Percentiles rank a stretch among this genome's conserved stretches.
Evolutionary conservation across 2,329 filamentous ascomycete species (phyloP).

Genomic region (Dissoconium aciculare): DNA sequence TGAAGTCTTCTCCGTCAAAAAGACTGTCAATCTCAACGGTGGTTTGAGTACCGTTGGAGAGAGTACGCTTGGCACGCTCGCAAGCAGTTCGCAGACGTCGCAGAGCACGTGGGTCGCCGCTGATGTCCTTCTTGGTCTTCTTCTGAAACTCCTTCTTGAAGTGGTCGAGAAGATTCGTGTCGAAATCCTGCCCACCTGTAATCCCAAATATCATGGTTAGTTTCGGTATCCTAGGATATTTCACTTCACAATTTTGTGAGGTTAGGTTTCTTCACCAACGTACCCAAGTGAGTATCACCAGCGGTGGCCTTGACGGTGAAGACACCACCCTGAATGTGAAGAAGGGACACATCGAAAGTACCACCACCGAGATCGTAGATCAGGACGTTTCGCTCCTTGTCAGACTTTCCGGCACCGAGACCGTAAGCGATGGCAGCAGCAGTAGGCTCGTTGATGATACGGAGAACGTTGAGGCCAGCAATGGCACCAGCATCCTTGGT

Average conservation of each 20-base stretch:
- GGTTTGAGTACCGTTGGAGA: constrained; percentile 93
- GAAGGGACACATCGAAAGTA: constrained; percentile 98
- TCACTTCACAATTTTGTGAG: not conserved
- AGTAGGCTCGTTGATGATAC: constrained; percentile 99
- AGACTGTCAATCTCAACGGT: constrained; percentile 98
- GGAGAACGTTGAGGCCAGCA: constrained; percentile 90
- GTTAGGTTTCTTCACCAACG: not conserved
- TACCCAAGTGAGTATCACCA: constrained; percentile 49
- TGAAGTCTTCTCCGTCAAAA: constrained; percentile 96
- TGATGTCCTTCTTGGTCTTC: constrained; percentile 66
- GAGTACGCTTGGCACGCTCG: constrained; percentile 98
- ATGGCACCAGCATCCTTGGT: constrained; percentile 99
- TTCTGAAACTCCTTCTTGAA: constrained; percentile 89
- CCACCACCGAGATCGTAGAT: constrained; percentile 99
- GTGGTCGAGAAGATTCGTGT: constrained; percentile 86
- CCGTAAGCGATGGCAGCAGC: constrained; percentile 97
- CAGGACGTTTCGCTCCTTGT: constrained; percentile 96
- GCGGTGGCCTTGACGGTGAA: constrained; percentile 98
- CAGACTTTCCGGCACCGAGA: constrained; percentile 47
- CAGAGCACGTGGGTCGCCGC: constrained; percentile 75
- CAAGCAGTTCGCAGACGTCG: constrained; percentile 93
- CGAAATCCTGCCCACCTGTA: constrained; percentile 73
- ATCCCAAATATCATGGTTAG: constrained; percentile 54
- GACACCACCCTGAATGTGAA: constrained; percentile 97
- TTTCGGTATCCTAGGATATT: constrained; percentile 6